Conservation (phyloP, 2,329 filamentous ascomycete genomes). For the Daldinia sp. region DNA sequence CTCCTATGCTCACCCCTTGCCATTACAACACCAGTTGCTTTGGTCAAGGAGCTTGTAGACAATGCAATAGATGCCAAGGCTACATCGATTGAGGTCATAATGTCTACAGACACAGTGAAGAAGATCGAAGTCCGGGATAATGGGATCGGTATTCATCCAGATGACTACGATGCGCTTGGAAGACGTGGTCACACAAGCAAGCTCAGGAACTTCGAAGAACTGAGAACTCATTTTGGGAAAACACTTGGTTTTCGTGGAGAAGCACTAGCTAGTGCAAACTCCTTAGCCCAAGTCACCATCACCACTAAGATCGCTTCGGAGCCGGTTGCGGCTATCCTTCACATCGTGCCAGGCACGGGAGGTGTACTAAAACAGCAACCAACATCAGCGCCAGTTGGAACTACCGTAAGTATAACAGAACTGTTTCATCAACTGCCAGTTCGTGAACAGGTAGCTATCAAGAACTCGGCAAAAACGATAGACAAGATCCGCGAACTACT, state of each 20-base stretch:
- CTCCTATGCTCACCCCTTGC: slow-evolving; percentile 71
- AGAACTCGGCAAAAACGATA: slow-evolving; percentile 68
- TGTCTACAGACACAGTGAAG: slow-evolving; percentile 75
- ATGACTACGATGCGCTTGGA: slow-evolving; percentile 73
- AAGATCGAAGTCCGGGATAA: slow-evolving; percentile 79
- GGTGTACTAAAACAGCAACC: slow-evolving; percentile 55
- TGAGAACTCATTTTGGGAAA: slow-evolving; percentile 65
- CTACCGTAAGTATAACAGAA: slow-evolving; percentile 70
- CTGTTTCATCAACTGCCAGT: slow-evolving; percentile 74
- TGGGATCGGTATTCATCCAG: slow-evolving; percentile 74
- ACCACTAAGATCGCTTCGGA: slow-evolving; percentile 74
- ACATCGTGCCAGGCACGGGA: slow-evolving; percentile 57
- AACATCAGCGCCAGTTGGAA: slow-evolving; percentile 72
- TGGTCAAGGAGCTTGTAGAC: slow-evolving; percentile 83
- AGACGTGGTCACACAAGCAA: slow-evolving; percentile 80
- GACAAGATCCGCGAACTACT: slow-evolving; percentile 70
- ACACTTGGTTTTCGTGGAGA: slow-evolving; percentile 83
- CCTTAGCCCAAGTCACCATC: slow-evolving; percentile 69
- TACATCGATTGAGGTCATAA: slow-evolving; percentile 72
- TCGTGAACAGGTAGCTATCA: slow-evolving; percentile 68
- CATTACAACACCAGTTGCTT: slow-evolving; percentile 68
- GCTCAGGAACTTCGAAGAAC: slow-evolving; percentile 71
- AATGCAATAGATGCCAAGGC: slow-evolving; percentile 81
- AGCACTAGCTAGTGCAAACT: slow-evolving; percentile 74
- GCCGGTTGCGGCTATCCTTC: slow-evolving; percentile 65